These are phyloP conservation scores for Euphorbia lathyris DNA, from an alignment of 345 rosid species.

Conservation along the genomic window DNA sequence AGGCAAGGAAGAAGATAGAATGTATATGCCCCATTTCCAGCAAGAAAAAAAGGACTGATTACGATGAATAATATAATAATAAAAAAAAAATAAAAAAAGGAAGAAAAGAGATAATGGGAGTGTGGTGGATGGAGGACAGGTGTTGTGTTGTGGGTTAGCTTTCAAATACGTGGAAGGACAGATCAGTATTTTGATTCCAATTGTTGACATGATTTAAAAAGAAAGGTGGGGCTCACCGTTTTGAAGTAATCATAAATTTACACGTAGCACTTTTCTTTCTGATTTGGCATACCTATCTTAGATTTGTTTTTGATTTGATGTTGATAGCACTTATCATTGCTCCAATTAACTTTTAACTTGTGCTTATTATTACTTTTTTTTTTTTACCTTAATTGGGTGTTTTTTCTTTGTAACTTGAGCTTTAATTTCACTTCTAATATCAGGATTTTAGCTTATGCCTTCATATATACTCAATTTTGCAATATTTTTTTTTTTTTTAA, in stretches of 20 bases:
- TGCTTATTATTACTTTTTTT: too few species aligned
- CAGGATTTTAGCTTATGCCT: too few species aligned
- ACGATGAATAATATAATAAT: neutral
- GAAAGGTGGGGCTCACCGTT: slow-evolving; percentile 18
- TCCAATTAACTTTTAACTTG: too few species aligned
- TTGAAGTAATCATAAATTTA: neutral
- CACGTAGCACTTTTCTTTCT: slow-evolving; percentile 20
- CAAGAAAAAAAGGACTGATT: neutral
- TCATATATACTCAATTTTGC: too few species aligned
- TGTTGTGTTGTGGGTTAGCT: neutral
- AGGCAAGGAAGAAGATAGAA: too few species aligned
- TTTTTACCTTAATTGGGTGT: neutral
- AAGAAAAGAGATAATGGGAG: neutral
- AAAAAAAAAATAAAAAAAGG: neutral
- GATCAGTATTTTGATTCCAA: slow-evolving; percentile 20
- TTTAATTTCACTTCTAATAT: neutral
- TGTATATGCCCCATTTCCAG: too few species aligned
- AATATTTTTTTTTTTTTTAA: too few species aligned
- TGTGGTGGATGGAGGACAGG: neutral
- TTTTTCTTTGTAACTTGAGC: neutral
- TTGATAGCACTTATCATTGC: slow-evolving; percentile 13
- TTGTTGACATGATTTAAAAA: neutral
- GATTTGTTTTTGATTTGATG: slow-evolving; percentile 25
- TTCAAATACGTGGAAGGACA: slow-evolving; percentile 3
- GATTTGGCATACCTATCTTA: slow-evolving; percentile 13